Percentiles rank a stretch among this genome's conserved stretches.
These are phyloP conservation scores for Pseudocercospora cruenta DNA, from an alignment of 2,329 filamentous ascomycete genomes.

Conservation along the genomic window DNA sequence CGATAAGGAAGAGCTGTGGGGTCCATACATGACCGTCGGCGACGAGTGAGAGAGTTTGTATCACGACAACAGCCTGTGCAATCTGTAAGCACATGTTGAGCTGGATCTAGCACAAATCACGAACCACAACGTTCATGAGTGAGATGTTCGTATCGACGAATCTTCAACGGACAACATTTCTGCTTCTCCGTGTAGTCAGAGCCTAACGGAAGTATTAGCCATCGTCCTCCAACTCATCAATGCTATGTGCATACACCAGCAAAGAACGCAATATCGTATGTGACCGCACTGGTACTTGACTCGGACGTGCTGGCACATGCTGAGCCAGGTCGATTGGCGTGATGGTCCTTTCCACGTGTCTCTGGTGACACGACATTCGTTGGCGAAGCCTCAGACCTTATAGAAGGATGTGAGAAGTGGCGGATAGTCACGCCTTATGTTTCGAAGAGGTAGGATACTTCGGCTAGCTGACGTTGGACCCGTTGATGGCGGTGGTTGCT, in stretches of 20 bases:
- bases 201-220: slow-evolving; percentile 14
- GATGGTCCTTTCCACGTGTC: background rate
- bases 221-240: background rate
- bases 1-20: slow-evolving; percentile 6
- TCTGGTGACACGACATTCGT: slow-evolving; percentile 7
- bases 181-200: slow-evolving; percentile 25
- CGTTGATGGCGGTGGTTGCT: background rate
- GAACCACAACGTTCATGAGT: slow-evolving; percentile 24
- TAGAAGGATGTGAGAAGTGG: background rate
- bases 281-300: slow-evolving; percentile 26
- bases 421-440: slow-evolving; percentile 9
- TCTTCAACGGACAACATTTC: slow-evolving; percentile 24
- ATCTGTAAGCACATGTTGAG: background rate
- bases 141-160: slow-evolving; percentile 22
- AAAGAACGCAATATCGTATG: slow-evolving; percentile 24
- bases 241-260: slow-evolving; percentile 22
- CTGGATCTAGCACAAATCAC: background rate
- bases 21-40: slow-evolving; percentile 17
- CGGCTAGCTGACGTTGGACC: slow-evolving; percentile 3
- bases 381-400: background rate
- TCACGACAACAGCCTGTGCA: slow-evolving; percentile 23
- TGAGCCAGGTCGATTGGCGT: background rate
- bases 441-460: background rate
- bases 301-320: slow-evolving; percentile 26
- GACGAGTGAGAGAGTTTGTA: slow-evolving; percentile 22